Percentiles rank a stretch among this genome's conserved stretches.
Conservation (phyloP, 1,139 yeast species). For the Sugiyamaella japonica region DNA sequence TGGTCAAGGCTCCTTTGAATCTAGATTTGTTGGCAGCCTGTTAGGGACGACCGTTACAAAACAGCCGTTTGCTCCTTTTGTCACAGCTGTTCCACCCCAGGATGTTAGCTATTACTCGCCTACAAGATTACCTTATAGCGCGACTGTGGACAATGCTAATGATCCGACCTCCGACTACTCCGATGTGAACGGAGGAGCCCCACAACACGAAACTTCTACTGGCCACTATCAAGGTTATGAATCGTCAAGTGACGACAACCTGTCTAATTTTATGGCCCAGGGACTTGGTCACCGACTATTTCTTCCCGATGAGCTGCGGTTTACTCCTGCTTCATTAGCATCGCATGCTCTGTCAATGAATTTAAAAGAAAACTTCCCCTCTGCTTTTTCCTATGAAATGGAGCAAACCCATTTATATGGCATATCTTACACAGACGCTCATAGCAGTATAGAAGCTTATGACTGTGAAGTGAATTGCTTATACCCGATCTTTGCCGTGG, state of each 20-base stretch:
- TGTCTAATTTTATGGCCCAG: background rate
- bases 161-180: background rate
- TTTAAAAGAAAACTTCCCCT: slow-evolving; percentile 6
- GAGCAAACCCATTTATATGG: slow-evolving; percentile 21
- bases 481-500: slow-evolving; percentile 32
- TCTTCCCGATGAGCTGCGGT: slow-evolving; percentile 11
- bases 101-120: slow-evolving; percentile 4
- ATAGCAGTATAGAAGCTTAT: slow-evolving; percentile 25
- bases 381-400: slow-evolving; percentile 9
- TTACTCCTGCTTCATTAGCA: slow-evolving; percentile 2
- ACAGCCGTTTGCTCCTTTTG: background rate
- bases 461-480: slow-evolving; percentile 33
- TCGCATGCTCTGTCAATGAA: slow-evolving; percentile 9
- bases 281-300: slow-evolving; percentile 11
- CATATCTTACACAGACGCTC: slow-evolving; percentile 24
- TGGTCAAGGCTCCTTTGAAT: slow-evolving; percentile 8
- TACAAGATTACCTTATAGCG: slow-evolving; percentile 6
- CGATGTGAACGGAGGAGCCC: background rate
- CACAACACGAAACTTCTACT: background rate
- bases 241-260: slow-evolving; percentile 1
- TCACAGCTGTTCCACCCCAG: slow-evolving; percentile 1
- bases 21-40: slow-evolving; percentile 12
- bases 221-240: slow-evolving; percentile 2
- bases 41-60: slow-evolving; percentile 1
- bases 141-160: background rate